phyloP scores from a whole-genome alignment of 768 basidiomycete species.

The Hericium rajendrae region DNA sequence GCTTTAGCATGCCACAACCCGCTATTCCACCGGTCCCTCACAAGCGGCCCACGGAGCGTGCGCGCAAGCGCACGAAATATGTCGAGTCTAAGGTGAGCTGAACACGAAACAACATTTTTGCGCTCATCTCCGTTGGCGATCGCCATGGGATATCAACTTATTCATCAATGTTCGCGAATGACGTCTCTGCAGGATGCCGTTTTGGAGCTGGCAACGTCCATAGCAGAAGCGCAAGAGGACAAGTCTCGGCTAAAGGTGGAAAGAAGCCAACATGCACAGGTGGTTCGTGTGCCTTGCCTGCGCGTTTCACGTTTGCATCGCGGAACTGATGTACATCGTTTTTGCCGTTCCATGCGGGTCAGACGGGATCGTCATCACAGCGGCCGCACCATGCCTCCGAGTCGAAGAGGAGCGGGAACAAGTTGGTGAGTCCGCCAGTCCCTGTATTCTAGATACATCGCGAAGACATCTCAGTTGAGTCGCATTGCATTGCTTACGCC shows the following conservation, averaged over 20 bases:
- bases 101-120: neutral
- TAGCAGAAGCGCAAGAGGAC: constrained; percentile 1
- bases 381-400: neutral
- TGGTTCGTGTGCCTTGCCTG: neutral
- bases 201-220: constrained; percentile 1
- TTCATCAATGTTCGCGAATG: neutral
- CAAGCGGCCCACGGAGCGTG: neutral
- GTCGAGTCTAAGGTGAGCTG: neutral
- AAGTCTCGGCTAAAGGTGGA: neutral
- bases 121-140: neutral
- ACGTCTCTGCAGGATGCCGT: neutral
- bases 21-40: neutral
- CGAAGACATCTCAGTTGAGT: neutral
- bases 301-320: neutral
- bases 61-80: neutral
- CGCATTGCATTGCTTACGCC: neutral
- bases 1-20: too few species aligned
- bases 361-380: neutral
- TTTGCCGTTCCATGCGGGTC: neutral
- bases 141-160: neutral
- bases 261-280: neutral
- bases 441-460: neutral
- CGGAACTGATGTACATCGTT: neutral
- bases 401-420: neutral
- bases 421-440: neutral